Percentiles rank a stretch among this genome's conserved stretches.
phyloP scores from a whole-genome alignment of 331 rosid genomes.

The Pyracantha coccinea region DNA sequence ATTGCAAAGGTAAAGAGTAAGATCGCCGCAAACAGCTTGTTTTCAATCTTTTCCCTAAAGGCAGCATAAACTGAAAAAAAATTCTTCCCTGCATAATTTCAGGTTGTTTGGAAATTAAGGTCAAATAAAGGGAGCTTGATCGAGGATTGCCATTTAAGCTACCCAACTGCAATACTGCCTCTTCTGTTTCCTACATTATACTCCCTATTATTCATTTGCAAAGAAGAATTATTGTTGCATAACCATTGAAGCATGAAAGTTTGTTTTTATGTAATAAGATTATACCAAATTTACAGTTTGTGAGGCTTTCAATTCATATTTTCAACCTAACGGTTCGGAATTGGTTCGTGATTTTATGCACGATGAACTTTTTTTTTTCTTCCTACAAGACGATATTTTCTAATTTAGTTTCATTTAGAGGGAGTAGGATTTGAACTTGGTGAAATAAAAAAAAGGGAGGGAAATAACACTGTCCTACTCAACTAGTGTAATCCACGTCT shows the following conservation, averaged over 20 bases:
- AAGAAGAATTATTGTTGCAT: background rate
- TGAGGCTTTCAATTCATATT: background rate
- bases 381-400: too few relatives aligned
- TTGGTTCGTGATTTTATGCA: too few relatives aligned
- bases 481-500: too few relatives aligned
- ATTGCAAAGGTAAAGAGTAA: slow-evolving; percentile 45
- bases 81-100: slow-evolving; percentile 9
- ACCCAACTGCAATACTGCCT: background rate
- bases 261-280: background rate
- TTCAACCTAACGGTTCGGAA: too few relatives aligned
- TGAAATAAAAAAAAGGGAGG: too few relatives aligned
- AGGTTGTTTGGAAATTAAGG: slow-evolving; percentile 53
- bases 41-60: background rate
- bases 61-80: background rate
- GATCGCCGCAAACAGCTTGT: background rate
- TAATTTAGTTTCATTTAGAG: too few relatives aligned
- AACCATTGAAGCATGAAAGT: background rate
- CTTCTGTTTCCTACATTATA: background rate
- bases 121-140: slow-evolving; percentile 1
- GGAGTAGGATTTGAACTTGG: too few relatives aligned
- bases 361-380: too few relatives aligned
- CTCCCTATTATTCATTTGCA: background rate
- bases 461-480: too few relatives aligned
- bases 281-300: background rate
- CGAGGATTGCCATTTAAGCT: background rate